Conservation (phyloP, 495 filamentous ascomycete species). For the Collariella sp. region DNA sequence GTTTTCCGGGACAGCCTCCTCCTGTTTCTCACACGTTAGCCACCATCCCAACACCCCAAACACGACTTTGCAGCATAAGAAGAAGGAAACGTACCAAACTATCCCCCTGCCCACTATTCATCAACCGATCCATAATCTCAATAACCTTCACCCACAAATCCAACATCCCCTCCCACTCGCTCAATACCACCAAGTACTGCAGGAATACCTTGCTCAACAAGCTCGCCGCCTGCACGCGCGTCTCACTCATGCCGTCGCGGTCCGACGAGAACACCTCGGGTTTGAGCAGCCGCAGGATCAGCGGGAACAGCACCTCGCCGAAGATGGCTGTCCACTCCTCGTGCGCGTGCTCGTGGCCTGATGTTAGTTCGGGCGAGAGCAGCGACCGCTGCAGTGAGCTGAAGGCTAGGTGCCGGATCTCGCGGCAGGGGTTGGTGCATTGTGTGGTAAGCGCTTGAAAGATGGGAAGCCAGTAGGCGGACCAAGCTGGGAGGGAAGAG, state of each 20-base stretch:
- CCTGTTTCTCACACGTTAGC: conserved; percentile 41
- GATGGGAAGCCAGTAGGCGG: conserved; percentile 94
- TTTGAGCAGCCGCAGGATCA: conserved; percentile 80
- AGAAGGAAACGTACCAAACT: conserved; percentile 56
- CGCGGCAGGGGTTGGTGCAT: conserved; percentile 90
- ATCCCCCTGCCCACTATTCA: conserved; percentile 92
- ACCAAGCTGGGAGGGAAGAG: conserved; percentile 60
- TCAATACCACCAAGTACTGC: conserved; percentile 80
- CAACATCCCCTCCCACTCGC: conserved; percentile 83
- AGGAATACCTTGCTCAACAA: conserved; percentile 91
- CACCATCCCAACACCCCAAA: neutral
- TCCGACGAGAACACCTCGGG: conserved; percentile 94
- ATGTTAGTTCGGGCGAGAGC: conserved; percentile 66
- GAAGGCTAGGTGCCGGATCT: conserved; percentile 82
- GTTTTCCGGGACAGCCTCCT: conserved; percentile 91
- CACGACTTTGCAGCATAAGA: no score
- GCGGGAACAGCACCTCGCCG: conserved; percentile 87
- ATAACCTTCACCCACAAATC: conserved; percentile 89
- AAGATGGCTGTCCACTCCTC: conserved; percentile 87
- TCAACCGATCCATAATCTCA: conserved; percentile 89
- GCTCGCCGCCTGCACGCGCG: conserved; percentile 82
- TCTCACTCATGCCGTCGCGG: conserved; percentile 89
- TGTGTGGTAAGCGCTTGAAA: conserved; percentile 81
- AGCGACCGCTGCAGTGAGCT: conserved; percentile 80
- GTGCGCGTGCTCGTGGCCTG: conserved; percentile 39